phyloP scores from a whole-genome alignment of 192 early-diverging fungal species.

The Backusella morwellensis region DNA sequence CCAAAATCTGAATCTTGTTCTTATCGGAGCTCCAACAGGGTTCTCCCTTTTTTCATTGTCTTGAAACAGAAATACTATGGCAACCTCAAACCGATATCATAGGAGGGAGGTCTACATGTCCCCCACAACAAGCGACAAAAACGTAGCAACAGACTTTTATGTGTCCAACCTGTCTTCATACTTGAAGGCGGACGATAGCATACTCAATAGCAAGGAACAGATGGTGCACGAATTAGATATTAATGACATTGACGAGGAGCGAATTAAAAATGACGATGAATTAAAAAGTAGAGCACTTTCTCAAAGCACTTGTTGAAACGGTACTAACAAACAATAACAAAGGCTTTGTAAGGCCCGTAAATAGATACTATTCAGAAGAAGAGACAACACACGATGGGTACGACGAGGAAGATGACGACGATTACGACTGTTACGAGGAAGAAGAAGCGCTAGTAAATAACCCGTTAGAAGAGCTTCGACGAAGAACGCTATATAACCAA shows the following conservation, averaged over 20 bases:
- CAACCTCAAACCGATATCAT: neutral
- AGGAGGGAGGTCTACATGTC: neutral
- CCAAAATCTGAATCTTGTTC: neutral
- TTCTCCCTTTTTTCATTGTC: neutral
- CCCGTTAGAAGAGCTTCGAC: neutral
- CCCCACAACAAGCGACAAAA: neutral
- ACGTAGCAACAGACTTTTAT: neutral
- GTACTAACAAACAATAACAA: too few species aligned
- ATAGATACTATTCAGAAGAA: neutral
- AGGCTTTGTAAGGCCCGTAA: neutral
- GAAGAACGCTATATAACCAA: neutral
- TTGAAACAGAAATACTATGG: neutral
- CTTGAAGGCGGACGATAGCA: neutral
- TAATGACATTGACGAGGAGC: conserved; percentile 5
- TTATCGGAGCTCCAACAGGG: neutral
- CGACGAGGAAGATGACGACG: neutral
- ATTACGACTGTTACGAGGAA: neutral
- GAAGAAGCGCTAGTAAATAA: neutral
- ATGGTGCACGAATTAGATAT: neutral
- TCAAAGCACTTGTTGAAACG: too few species aligned
- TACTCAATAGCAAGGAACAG: neutral
- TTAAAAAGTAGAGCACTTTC: neutral
- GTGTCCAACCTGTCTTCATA: neutral
- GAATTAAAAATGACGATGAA: neutral
- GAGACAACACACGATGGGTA: neutral